Base-by-base conservation (phyloP, 2,329 filamentous ascomycete genomes). In the Trichoderma citrinoviride region DNA sequence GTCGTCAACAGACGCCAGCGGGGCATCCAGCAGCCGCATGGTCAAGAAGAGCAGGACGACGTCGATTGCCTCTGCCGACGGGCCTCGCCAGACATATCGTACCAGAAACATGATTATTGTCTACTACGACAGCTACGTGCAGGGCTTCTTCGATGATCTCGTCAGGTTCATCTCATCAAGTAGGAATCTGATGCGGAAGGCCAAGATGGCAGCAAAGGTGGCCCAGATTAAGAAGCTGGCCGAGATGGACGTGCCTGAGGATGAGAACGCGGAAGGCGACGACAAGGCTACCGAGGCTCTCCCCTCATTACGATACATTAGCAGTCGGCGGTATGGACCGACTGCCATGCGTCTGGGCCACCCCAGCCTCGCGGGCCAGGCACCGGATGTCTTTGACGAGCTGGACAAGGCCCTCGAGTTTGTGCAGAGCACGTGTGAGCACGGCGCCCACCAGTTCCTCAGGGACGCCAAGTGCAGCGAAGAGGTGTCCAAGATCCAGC, bases 111-210 rank as follows among this genome's bases (percentile, higher is more conserved):
- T 92, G 82, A 89, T 94, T 46, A 88, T 95, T 46, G 90, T 97
- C n/a, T 93, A 92, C 77, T 97, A 97, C 74, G 93, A 97, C 74
- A 91, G 90, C 70, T 89, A 92, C 67, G 89, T 96, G 3, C 93
- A 97, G 74, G 87, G 87, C 57, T 87, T 89, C 44, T 92, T 97
- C 69, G 93, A 96, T 71, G 83, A 89, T 63, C 79, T 97, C 56
- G 93, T 97, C 64, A 89, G 92, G 67, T 90, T 90, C 64, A 88
- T 97, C 41, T 92, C 91, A 5, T 86, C 87, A 1, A 91, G 90
- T 56, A 83, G 93, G 65, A 96, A 96, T 76, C 82, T 91, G 69
- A 88, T 97, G 75, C 88, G 93, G 55, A 96, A 94, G 77, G 92
- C 90, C 60, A 95, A 92, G 78, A 92, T 92, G 89, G 90, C 91